Conservation (phyloP, 2,329 filamentous ascomycete species). For the Colletotrichum theobromicola region DNA sequence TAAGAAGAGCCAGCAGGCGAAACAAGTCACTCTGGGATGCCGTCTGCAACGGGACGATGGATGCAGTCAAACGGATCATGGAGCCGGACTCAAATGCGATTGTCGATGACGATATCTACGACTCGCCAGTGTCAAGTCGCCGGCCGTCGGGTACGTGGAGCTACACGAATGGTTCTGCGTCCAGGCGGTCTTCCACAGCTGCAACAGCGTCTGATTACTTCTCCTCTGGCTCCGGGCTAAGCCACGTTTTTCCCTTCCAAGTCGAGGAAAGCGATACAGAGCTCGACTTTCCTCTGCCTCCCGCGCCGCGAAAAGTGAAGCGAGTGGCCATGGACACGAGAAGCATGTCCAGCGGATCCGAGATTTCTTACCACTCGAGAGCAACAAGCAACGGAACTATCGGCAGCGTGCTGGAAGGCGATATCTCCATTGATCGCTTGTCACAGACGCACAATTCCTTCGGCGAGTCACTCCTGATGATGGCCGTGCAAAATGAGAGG, state of each 20-base stretch:
- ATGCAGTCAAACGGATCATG: conserved; percentile 78
- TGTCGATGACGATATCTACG: conserved; percentile 50
- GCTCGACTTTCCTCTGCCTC: conserved; percentile 31
- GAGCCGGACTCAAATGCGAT: conserved; percentile 67
- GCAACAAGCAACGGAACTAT: conserved; percentile 79
- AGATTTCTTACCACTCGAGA: conserved; percentile 80
- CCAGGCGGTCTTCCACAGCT: conserved; percentile 46
- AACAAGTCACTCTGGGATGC: conserved; percentile 92
- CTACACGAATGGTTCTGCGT: conserved; percentile 47
- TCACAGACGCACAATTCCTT: conserved; percentile 71
- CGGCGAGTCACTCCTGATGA: conserved; percentile 89
- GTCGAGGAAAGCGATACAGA: conserved; percentile 28
- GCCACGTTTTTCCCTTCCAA: conserved; percentile 93
- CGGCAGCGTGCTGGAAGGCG: conserved; percentile 77
- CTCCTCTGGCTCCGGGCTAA: conserved; percentile 64
- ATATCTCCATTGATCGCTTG: conserved; percentile 81
- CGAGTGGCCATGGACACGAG: conserved; percentile 89
- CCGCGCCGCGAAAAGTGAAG: conserved; percentile 63
- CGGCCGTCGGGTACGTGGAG: conserved; percentile 54
- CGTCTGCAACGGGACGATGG: conserved; percentile 75
- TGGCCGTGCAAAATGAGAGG: conserved; percentile 78
- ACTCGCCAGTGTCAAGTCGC: conserved; percentile 42
- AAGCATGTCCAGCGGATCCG: conserved; percentile 87
- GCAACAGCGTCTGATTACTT: conserved; percentile 54
- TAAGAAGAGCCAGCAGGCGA: conserved; percentile 83